Percentiles rank a stretch among this genome's conserved stretches.
phyloP scores from a whole-genome alignment of 345 rosid species.

The Gossypium longicalyx region DNA sequence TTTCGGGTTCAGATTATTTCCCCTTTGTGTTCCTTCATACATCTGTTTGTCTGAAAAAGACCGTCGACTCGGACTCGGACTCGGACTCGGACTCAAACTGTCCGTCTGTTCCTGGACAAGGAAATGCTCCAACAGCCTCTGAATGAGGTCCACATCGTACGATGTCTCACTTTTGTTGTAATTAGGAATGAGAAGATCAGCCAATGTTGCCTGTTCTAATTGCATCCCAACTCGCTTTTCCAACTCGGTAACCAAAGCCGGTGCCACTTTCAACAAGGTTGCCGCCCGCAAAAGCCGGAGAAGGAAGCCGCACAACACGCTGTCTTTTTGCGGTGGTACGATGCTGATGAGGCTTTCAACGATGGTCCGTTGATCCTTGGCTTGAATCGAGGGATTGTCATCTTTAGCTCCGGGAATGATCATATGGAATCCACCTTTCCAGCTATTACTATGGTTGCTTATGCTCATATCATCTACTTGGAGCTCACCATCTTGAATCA shows the following conservation, averaged over 20 bases:
- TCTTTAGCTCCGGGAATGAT: conserved; percentile 57
- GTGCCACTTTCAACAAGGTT: conserved; percentile 79
- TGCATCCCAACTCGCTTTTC: conserved; percentile 98
- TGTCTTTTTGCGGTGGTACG: conserved; percentile 84
- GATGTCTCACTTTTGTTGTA: conserved; percentile 59
- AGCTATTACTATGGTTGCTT: conserved; percentile 49
- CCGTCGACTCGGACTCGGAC: conserved; percentile 63
- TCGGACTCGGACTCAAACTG: conserved; percentile 72
- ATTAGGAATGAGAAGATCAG: conserved; percentile 77
- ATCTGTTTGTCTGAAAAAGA: conserved; percentile 56
- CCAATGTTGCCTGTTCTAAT: conserved; percentile 82
- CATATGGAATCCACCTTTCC: conserved; percentile 95
- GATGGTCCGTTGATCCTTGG: conserved; percentile 84
- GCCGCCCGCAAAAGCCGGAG: conserved; percentile 78
- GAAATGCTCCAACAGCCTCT: conserved; percentile 90
- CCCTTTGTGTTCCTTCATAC: conserved; percentile 42
- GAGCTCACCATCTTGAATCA: conserved; percentile 51
- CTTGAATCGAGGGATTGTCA: conserved; percentile 39
- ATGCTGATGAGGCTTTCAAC: conserved; percentile 86
- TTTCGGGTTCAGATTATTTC: conserved; percentile 61
- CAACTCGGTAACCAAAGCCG: conserved; percentile 81
- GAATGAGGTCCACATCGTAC: conserved; percentile 90
- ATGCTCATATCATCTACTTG: conserved; percentile 55
- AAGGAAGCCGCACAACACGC: conserved; percentile 84
- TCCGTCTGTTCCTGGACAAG: conserved; percentile 89